phyloP scores from a whole-genome alignment of 2,329 filamentous ascomycete species.

The Fusarium sp. region DNA sequence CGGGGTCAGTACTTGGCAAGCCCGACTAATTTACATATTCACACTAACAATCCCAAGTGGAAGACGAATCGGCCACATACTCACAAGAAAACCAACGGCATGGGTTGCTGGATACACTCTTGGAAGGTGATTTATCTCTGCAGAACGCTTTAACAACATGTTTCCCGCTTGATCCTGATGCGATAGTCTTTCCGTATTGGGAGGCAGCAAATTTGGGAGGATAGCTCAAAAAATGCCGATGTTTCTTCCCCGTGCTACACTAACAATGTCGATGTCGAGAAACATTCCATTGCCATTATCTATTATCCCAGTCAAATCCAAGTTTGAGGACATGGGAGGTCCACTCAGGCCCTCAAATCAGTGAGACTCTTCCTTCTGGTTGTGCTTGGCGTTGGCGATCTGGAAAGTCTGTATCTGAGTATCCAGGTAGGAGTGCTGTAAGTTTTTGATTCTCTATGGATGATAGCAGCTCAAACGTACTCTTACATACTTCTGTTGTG shows the following conservation, averaged over 20 bases:
- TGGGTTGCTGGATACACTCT: background rate
- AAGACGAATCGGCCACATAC: no score
- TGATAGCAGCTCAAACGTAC: background rate
- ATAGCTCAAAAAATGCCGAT: background rate
- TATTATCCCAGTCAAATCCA: background rate
- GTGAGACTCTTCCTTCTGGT: background rate
- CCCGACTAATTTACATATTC: background rate
- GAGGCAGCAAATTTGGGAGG: background rate
- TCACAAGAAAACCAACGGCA: background rate
- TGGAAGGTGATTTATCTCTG: background rate
- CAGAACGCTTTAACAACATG: background rate
- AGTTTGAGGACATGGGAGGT: background rate
- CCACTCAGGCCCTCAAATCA: background rate
- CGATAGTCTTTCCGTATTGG: background rate
- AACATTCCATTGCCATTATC: no score
- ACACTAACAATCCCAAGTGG: accelerated
- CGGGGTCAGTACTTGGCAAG: background rate
- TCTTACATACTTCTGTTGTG: background rate
- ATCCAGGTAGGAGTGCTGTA: background rate
- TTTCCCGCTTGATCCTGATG: background rate
- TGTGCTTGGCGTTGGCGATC: background rate
- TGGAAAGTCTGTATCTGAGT: background rate
- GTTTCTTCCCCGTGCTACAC: accelerated
- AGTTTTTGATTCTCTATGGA: background rate
- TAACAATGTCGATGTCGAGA: no score